Evolutionary conservation across 306 rosid species (phyloP), one percentile per base, ranked within the genome.

Genomic region (Fragaria nilgerrensis): DNA sequence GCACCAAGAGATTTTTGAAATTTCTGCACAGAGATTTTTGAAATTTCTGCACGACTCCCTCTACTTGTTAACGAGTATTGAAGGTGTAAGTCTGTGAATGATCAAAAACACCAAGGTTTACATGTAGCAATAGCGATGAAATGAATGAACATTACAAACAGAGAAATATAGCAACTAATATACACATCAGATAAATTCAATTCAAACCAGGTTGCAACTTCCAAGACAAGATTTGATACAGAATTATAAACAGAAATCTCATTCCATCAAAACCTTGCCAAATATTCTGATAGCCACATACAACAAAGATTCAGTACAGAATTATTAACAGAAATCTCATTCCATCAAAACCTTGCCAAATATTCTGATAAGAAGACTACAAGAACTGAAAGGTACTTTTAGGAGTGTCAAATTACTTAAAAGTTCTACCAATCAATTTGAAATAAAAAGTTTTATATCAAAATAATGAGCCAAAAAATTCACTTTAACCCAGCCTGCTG

Each of bases 401-500:
- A 52, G 10, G 58, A 36, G 19, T 45, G 44, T 65, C 25, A 32
- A 36, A 65, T 15, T 36, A 65, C 17, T n/a, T n/a, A 41, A n/a
- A 67, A 67, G 29, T 37, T 39, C 49, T 39, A 67, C 7, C 4
- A 65, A 17, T 37, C 29, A 25, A 4, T 7, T 16, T 48, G 27
- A 11, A 37, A 43, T 23, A 3, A 36, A 8, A 71, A 61, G 32
- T 36, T 22, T 19, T n/a, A 6, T 12, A 32, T 14, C 64, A 34
- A 34, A 29, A 55, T 37, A 12, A 16, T n/a, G 56, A 29, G n/a
- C 1, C 58, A 29, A 8, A 45, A n/a, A 20, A 11, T 22, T 64
- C 44, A 90, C 89, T 89, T 92, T 77, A 74, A 79, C 65, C 66
- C 20, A 19, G 91, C 79, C 72, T 88, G 96, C 76, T 84, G 96